These are phyloP conservation scores for Eucalyptus erythrocorys DNA, from an alignment of 345 rosid genomes.

Conservation along the genomic window DNA sequence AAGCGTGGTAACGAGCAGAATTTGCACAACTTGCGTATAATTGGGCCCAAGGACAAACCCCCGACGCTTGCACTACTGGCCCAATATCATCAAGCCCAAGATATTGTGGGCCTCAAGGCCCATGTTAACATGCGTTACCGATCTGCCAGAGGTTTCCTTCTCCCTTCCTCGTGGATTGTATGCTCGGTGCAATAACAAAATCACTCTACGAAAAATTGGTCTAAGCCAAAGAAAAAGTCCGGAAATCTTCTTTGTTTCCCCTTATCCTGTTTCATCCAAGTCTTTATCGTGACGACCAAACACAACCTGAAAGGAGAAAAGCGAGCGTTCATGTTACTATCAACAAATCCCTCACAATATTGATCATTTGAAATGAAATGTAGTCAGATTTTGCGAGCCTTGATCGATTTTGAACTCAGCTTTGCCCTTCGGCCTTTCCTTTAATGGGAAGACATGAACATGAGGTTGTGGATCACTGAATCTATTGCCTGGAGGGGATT, in stretches of 20 bases:
- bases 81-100: neutral
- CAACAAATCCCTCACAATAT: neutral
- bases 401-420: neutral
- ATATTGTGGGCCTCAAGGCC: neutral
- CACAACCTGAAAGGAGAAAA: neutral
- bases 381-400: neutral
- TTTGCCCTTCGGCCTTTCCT: neutral
- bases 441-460: neutral
- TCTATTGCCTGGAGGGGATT: neutral
- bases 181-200: neutral
- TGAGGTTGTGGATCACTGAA: neutral
- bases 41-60: neutral
- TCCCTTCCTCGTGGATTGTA: neutral
- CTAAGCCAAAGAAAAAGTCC: neutral
- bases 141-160: neutral
- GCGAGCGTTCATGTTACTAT: neutral
- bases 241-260: neutral
- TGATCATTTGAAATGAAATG: neutral
- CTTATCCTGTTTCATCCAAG: neutral
- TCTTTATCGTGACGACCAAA: neutral
- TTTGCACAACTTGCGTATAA: neutral
- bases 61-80: neutral
- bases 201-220: neutral
- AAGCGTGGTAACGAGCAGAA: too few species aligned
- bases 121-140: neutral